These are phyloP conservation scores for Stachybotrys chlorohalonatus DNA, from an alignment of 2,329 filamentous ascomycete genomes.

Conservation along the genomic window DNA sequence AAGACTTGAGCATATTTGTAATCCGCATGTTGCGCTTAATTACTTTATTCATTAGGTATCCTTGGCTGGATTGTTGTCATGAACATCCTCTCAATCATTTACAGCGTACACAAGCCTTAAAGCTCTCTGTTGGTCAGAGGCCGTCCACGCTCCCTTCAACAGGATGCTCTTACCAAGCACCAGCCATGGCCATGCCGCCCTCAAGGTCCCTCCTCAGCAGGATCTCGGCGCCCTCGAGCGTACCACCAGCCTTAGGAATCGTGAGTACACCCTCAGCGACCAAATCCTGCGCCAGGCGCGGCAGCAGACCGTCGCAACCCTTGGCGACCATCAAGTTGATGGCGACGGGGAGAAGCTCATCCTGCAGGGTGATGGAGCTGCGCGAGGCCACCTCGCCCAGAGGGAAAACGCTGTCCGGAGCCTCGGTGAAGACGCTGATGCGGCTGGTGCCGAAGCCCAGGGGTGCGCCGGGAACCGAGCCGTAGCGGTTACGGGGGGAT, in stretches of 20 bases:
- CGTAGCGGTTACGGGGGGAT: constrained; percentile 9
- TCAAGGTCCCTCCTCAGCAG: constrained; percentile 5
- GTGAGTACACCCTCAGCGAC: constrained; percentile 37
- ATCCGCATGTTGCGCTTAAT: too few relatives aligned
- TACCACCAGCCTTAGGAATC: constrained; percentile 30
- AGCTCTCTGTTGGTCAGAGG: too few relatives aligned
- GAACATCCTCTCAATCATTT: too few relatives aligned
- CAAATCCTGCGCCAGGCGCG: constrained; percentile 42
- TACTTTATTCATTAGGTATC: too few relatives aligned
- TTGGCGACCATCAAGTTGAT: constrained; percentile 48
- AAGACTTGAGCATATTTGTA: too few relatives aligned
- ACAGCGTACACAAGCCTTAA: too few relatives aligned
- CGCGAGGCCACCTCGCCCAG: constrained; percentile 26
- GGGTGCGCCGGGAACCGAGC: constrained; percentile 32
- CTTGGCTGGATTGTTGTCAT: too few relatives aligned
- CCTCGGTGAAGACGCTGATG: constrained; percentile 23
- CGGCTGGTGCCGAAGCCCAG: constrained; percentile 32
- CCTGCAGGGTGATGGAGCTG: constrained; percentile 32
- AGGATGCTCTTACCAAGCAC: background rate
- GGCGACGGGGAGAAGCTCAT: constrained; percentile 45
- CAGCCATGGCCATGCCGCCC: background rate
- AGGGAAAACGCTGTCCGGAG: constrained; percentile 31
- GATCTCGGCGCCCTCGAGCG: constrained; percentile 14
- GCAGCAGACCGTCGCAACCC: constrained; percentile 52
- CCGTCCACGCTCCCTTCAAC: too few relatives aligned